phyloP scores from a whole-genome alignment of 2,329 filamentous ascomycete species.

The Colletotrichum spinosum region DNA sequence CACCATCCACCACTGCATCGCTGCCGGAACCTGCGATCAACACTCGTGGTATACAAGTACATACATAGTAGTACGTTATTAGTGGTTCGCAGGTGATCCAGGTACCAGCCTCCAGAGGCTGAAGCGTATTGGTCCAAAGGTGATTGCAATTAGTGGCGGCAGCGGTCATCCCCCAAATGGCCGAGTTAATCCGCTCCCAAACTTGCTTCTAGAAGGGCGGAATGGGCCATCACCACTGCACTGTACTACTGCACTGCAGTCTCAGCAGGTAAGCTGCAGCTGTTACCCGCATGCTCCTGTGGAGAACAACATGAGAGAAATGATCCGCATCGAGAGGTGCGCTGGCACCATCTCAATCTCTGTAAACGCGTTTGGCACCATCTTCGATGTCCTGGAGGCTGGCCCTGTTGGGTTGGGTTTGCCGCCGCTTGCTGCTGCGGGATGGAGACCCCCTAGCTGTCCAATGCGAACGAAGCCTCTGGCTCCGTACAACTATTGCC shows the following conservation, averaged over 20 bases:
- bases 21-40: background rate
- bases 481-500: constrained; percentile 15
- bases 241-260: no score
- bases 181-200: constrained; percentile 10
- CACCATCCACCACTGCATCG: background rate
- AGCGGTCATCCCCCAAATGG: constrained; percentile 26
- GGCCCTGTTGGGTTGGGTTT: constrained; percentile 15
- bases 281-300: background rate
- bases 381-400: constrained; percentile 6
- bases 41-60: no score
- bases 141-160: constrained; percentile 21
- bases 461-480: constrained; percentile 19
- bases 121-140: background rate
- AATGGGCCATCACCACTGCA: background rate
- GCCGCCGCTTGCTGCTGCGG: constrained; percentile 27
- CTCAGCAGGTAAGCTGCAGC: no score
- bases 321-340: background rate
- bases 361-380: constrained; percentile 11
- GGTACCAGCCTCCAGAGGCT: no score
- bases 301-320: constrained; percentile 10
- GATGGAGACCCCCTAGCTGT: constrained; percentile 27
- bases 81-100: no score
- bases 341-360: constrained; percentile 12
- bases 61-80: no score
- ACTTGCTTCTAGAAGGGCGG: constrained; percentile 32